These are phyloP conservation scores for Metschnikowia henanensis DNA, from an alignment of 805 yeast species.

Conservation along the genomic window DNA sequence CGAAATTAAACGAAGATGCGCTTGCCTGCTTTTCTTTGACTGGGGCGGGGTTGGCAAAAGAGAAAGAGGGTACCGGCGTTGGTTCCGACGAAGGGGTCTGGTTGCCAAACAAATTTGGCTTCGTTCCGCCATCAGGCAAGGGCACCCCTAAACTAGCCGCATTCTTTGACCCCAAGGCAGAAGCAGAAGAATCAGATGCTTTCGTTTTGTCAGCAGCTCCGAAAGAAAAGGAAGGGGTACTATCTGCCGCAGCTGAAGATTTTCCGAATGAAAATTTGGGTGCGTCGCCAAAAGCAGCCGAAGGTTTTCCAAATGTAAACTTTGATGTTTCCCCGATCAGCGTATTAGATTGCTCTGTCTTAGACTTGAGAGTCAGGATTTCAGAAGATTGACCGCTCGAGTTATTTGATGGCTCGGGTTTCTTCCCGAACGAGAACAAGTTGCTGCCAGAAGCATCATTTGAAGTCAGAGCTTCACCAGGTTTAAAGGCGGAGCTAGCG, in stretches of 20 bases:
- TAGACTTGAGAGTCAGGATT: neutral
- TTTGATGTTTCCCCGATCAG: neutral
- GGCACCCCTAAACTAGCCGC: neutral
- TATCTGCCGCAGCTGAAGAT: conserved; percentile 2
- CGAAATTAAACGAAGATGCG: conserved; percentile 17
- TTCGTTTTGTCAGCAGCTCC: conserved; percentile 7
- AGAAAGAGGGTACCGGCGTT: conserved; percentile 15
- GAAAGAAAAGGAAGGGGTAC: conserved; percentile 20
- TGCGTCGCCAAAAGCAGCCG: no score
- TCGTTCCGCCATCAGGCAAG: neutral
- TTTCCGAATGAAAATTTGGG: conserved; percentile 3
- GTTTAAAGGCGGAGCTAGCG: no score
- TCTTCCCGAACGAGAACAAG: neutral
- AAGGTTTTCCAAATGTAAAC: no score
- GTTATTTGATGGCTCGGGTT: neutral
- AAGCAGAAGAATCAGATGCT: neutral
- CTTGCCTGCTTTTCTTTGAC: conserved; percentile 3
- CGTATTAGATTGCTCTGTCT: neutral
- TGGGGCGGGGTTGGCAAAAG: conserved; percentile 11
- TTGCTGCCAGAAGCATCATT: neutral
- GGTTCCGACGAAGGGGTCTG: conserved; percentile 8
- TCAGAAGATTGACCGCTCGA: neutral
- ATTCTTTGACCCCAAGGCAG: neutral
- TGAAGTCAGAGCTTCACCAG: no score
- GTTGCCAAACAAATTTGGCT: conserved; percentile 1